Base-by-base conservation (phyloP, 176 grass and related monocot species). In the sorghum (Sorghum bicolor) region DNA sequence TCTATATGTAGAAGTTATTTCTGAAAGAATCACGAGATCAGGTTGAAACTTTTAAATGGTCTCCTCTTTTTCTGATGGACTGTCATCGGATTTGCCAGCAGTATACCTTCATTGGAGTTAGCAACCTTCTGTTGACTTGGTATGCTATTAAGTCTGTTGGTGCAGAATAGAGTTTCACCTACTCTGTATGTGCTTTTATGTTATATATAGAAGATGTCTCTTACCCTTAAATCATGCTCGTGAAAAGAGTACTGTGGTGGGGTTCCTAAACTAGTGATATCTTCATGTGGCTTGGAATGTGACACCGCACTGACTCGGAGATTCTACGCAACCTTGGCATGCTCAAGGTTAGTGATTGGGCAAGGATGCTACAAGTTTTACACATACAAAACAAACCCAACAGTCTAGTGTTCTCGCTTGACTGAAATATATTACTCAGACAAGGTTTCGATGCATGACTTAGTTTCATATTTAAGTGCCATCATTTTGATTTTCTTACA, bases 41-140 rank as follows among this genome's bases (percentile, higher is more conserved):
- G 48, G 66, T 86, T 10, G 26, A 17, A 34, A 34, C 74, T 61
- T 72, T 47, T 34, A 25, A 26, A 37, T 85, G 65, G 37, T 60
- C 45, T 71, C 55, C 75, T 14, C 37, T 8, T 78, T 70, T 78
- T 50, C 36, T 40, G 5, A 64, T 75, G 65, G 37, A 70, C n/a
- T 77, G 64, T 61, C 74, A 78, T 20, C 5, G 52, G 50, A 70
- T 71, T 71, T 20, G 25, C 29, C 83, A 85, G 36, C 75, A 78
- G 55, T 60, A 61, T 62, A 33, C 50, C 65, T 45, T 78, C 83
- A 37, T 78, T 4, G 34, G 32, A 70, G 19, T 60, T 62, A 7
- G 31, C 64, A 61, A 47, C 65, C 52, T 45, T 68, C 26, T 66
- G 45, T 70, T 60, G 63, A 84, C 44, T 41, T 77, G 48, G 58